Evolutionary conservation across 1,284 basidiomycete species (phyloP).

Genomic region (Ustanciosporium gigantosporum): DNA sequence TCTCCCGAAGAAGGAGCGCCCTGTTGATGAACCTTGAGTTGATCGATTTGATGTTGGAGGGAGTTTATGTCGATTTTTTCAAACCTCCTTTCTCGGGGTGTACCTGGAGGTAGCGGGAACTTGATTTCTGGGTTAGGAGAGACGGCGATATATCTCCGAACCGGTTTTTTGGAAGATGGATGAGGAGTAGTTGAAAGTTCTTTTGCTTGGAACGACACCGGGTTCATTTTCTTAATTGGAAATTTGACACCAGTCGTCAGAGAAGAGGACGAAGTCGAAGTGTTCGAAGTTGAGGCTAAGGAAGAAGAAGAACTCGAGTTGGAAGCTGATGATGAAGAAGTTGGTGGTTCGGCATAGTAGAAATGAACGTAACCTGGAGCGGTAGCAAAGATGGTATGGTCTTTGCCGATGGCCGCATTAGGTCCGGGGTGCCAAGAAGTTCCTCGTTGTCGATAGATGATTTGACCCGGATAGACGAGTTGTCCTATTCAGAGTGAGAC

Average conservation of each 20-base stretch:
- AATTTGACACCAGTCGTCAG: slow-evolving; percentile 24
- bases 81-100: slow-evolving; percentile 45
- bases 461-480: slow-evolving; percentile 53
- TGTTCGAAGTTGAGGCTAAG: slow-evolving; percentile 2
- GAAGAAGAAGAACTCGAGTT: neutral
- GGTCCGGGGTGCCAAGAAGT: slow-evolving; percentile 59
- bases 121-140: slow-evolving; percentile 35
- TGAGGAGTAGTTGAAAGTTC: slow-evolving; percentile 36
- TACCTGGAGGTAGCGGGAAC: slow-evolving; percentile 36
- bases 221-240: slow-evolving; percentile 23
- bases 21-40: slow-evolving; percentile 36
- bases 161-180: slow-evolving; percentile 45
- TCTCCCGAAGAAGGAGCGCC: too few species aligned
- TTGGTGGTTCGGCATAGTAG: slow-evolving; percentile 41
- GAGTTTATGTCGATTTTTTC: slow-evolving; percentile 52
- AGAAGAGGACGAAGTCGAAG: slow-evolving; percentile 2
- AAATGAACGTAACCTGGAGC: slow-evolving; percentile 57
- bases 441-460: slow-evolving; percentile 58
- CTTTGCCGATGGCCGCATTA: slow-evolving; percentile 55
- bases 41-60: slow-evolving; percentile 38
- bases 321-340: neutral
- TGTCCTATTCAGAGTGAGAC: slow-evolving; percentile 44
- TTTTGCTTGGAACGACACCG: slow-evolving; percentile 28
- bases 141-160: slow-evolving; percentile 56
- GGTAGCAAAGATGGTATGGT: slow-evolving; percentile 59